Conservation (phyloP, 768 basidiomycete genomes). For the Boletus coccyginus region DNA sequence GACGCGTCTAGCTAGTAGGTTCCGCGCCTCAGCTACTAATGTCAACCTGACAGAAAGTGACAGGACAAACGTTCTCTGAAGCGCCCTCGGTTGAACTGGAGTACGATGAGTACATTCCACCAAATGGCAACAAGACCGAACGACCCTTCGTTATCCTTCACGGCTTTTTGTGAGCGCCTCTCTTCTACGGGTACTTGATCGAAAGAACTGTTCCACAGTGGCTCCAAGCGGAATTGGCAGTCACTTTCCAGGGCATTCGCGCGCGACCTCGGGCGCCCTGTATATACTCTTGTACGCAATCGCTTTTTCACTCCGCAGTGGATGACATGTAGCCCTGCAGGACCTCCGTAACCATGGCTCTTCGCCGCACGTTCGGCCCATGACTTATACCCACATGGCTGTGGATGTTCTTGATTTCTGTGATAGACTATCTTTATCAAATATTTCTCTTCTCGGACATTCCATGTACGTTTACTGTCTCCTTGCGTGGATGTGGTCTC, state of each 20-base stretch:
- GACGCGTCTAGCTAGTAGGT: slow-evolving; percentile 7
- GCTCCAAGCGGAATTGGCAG: slow-evolving; percentile 88
- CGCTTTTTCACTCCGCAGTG: neutral
- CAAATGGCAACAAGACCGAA: slow-evolving; percentile 30
- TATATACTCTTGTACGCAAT: slow-evolving; percentile 66
- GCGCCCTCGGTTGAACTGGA: slow-evolving; percentile 27
- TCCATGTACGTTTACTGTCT: slow-evolving; percentile 64
- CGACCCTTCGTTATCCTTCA: slow-evolving; percentile 57
- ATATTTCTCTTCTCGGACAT: slow-evolving; percentile 80
- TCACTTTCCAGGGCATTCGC: slow-evolving; percentile 76
- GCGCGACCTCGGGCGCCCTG: slow-evolving; percentile 58
- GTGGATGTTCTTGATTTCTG: slow-evolving; percentile 73
- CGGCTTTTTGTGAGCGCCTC: slow-evolving; percentile 54
- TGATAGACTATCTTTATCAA: slow-evolving; percentile 45
- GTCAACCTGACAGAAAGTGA: slow-evolving; percentile 7
- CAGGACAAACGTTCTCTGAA: slow-evolving; percentile 20
- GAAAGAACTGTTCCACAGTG: slow-evolving; percentile 41
- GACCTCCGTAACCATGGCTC: slow-evolving; percentile 89
- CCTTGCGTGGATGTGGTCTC: neutral
- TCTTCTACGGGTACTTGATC: neutral
- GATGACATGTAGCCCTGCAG: slow-evolving; percentile 34
- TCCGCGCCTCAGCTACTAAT: too few relatives aligned
- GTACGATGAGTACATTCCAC: slow-evolving; percentile 32
- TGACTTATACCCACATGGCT: slow-evolving; percentile 80
- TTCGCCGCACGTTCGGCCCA: slow-evolving; percentile 71